These are phyloP conservation scores for Citrullus colocynthis DNA, from an alignment of 306 rosid species.

Conservation along the genomic window DNA sequence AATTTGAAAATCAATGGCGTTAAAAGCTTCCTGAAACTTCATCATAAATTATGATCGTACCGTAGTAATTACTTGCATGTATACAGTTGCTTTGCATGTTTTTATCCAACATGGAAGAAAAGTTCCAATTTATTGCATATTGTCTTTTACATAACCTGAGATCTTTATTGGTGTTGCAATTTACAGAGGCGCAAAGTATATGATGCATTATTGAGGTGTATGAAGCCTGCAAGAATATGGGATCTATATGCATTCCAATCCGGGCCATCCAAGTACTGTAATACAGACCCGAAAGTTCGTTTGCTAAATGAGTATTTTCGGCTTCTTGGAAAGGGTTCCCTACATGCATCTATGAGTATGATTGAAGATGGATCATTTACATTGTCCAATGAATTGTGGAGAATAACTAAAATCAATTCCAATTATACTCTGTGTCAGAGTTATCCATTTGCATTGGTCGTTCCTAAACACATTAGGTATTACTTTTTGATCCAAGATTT, in stretches of 20 bases:
- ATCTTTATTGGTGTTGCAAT: constrained; percentile 23
- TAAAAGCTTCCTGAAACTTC: not conserved
- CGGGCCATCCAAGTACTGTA: constrained; percentile 63
- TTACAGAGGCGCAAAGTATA: constrained; percentile 61
- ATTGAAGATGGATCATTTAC: constrained; percentile 68
- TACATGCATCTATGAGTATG: constrained; percentile 41
- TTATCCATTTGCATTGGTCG: constrained; percentile 90
- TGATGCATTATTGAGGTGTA: constrained; percentile 49
- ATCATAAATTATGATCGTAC: not conserved
- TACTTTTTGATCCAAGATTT: constrained; percentile 16
- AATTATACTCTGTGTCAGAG: constrained; percentile 60
- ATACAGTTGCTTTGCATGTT: not conserved
- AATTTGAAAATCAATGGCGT: not conserved
- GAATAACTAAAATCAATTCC: constrained; percentile 71
- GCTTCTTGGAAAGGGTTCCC: constrained; percentile 62
- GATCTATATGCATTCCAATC: constrained; percentile 73
- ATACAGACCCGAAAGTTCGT: constrained; percentile 65
- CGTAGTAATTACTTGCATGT: not conserved
- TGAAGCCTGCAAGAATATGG: constrained; percentile 58
- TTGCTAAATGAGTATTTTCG: constrained; percentile 81
- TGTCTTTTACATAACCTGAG: constrained; percentile 18
- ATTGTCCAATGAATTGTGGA: constrained; percentile 72
- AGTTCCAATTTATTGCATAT: constrained; percentile 4
- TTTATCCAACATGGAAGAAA: not conserved
- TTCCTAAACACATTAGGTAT: constrained; percentile 66